Conservation (phyloP, 2,329 filamentous ascomycete species). For the Neonectria punicea region DNA sequence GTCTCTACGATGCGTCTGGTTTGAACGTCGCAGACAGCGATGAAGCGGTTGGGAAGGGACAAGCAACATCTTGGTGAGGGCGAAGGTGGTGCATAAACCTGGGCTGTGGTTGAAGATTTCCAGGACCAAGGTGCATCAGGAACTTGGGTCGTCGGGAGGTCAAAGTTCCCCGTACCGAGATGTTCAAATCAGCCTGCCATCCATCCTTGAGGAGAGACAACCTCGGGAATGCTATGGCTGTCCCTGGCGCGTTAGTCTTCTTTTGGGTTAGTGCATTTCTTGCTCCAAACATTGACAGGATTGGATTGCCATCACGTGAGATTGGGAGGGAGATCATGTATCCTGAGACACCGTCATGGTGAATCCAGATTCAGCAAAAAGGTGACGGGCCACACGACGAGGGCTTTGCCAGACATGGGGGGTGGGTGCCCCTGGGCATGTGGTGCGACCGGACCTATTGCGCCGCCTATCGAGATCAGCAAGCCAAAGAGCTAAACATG, state of each 20-base stretch:
- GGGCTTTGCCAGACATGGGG: background rate
- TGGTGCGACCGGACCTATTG: background rate
- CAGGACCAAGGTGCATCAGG: conserved; percentile 7
- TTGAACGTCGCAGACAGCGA: background rate
- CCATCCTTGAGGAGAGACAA: conserved; percentile 24
- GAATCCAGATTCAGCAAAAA: conserved; percentile 8
- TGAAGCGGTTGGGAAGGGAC: background rate
- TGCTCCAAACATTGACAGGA: conserved; percentile 1
- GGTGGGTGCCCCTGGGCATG: background rate
- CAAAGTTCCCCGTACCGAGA: conserved; percentile 37
- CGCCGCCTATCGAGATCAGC: conserved; percentile 1
- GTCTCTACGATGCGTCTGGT: conserved; percentile 1
- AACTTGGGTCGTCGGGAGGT: conserved; percentile 28
- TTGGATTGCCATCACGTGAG: conserved; percentile 16
- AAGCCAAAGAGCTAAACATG: background rate
- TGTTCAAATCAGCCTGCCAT: conserved; percentile 26
- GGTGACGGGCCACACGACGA: background rate
- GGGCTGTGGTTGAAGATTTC: conserved; percentile 17
- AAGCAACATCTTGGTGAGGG: background rate
- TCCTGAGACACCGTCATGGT: background rate
- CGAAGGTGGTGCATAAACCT: background rate
- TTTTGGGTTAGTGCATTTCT: conserved; percentile 13
- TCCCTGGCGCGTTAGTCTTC: conserved; percentile 4
- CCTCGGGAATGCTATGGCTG: conserved; percentile 41
- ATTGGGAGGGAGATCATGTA: background rate